A percentile compares a stretch with the other conserved stretches of the same genome.
Evolutionary conservation across 768 basidiomycete genomes (phyloP).

Genomic region (Cantharellus anzutake): DNA sequence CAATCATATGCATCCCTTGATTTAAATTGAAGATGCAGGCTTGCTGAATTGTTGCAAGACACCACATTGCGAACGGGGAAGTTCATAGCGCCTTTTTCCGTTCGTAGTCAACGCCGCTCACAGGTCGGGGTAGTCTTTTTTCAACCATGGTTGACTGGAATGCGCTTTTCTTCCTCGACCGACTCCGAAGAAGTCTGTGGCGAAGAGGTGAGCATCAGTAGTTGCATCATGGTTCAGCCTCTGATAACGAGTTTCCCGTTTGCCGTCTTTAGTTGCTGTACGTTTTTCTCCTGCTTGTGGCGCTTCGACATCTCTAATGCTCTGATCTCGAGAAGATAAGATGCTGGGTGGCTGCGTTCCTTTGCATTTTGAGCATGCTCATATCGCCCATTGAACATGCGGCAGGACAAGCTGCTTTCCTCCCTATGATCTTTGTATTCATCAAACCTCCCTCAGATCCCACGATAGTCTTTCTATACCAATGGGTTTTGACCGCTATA

Average conservation of each 20-base stretch:
- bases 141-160: background rate
- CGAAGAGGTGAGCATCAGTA: background rate
- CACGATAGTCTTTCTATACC: constrained; percentile 1
- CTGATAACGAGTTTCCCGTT: background rate
- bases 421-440: constrained; percentile 3
- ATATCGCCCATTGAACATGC: background rate
- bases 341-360: background rate
- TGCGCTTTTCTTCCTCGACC: background rate
- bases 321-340: background rate
- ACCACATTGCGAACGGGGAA: no score
- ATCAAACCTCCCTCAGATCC: constrained; percentile 6
- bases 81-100: no score
- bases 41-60: no score
- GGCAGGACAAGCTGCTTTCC: constrained; percentile 4
- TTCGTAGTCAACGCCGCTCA: no score
- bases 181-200: background rate
- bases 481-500: background rate
- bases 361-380: constrained; percentile 1
- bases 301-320: no score
- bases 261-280: background rate
- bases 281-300: background rate
- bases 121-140: no score
- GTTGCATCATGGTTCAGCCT: background rate
- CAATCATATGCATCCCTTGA: no score
- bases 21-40: no score